Evolutionary conservation across 2,329 filamentous ascomycete genomes (phyloP), one percentile per base, ranked within the genome.

Genomic region (Aschersonia sp.): DNA sequence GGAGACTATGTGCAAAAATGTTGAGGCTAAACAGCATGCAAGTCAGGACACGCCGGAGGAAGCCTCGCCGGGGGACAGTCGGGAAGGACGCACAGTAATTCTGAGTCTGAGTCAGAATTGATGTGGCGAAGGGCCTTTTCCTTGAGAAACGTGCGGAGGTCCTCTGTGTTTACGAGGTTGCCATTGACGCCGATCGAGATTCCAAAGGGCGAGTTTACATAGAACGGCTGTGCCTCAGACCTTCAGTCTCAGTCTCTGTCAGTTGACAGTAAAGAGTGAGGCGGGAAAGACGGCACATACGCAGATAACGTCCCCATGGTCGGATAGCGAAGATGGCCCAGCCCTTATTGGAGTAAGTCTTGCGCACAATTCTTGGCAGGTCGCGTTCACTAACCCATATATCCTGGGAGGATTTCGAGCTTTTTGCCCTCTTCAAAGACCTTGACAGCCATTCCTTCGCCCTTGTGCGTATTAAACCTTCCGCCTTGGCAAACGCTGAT

Each of bases 221-320:
- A 95, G 65, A 96, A 94, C 0, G 89, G 89, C 65, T 95, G 89
- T 9, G 87, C 86, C 66, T 95, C 88, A 5, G 87, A 82, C 59
- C 87, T 91, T 50, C 50, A 51, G 12, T 47, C 30, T 35, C 29
- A 38, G n/a, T 12, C 44, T 20, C 40, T 42, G 40, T 42, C 20
- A 42, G 40, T 20, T 38, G 40, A 28, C n/a, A 20, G 6, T n/a
- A 6, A 42, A 5, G 40, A 5, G 10, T 28, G 31, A 20, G 32
- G 28, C 31, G 28, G 28, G 28, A 30, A 5, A 29, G 4, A n/a
- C 30, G 10, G 35, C 10, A 58, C 58, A 35, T 60, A 63, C 59
- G 64, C 66, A 49, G 69, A 72, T 55, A 83, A 85, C 62, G 82
- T 92, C 49, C 89, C 89, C 9, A 85, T 85, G 5, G 89, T 96